Evolutionary conservation across 257 asterid species (phyloP).

Genomic region (Paraleonurus japonicus): DNA sequence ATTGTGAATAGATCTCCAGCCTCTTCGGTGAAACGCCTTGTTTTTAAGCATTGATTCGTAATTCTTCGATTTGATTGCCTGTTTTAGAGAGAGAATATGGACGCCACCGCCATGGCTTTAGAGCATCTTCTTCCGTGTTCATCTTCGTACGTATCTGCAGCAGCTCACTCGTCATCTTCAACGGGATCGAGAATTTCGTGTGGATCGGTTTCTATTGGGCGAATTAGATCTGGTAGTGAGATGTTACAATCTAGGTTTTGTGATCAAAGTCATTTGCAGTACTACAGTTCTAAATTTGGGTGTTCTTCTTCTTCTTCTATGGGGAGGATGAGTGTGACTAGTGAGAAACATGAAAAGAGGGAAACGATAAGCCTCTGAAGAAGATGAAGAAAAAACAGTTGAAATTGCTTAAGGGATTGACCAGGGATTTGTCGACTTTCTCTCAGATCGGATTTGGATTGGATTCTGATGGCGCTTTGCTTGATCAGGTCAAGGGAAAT

Average conservation of each 20-base stretch:
- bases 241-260: conserved; percentile 29
- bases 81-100: conserved; percentile 23
- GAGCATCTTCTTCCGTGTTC: conserved; percentile 29
- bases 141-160: not conserved
- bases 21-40: not conserved
- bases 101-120: conserved; percentile 33
- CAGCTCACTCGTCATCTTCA: not conserved
- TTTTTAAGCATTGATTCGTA: not conserved
- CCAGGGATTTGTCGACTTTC: conserved; percentile 47
- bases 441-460: conserved; percentile 51
- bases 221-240: conserved; percentile 1
- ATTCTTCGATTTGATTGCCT: too few relatives aligned
- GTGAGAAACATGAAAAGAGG: conserved; percentile 27
- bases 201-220: not conserved
- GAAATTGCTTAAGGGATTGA: conserved; percentile 63
- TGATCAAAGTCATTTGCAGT: conserved; percentile 54
- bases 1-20: conserved; percentile 4
- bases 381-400: conserved; percentile 54
- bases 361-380: conserved; percentile 33
- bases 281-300: conserved; percentile 30
- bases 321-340: not conserved
- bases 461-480: conserved; percentile 31
- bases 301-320: conserved; percentile 21
- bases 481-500: conserved; percentile 48
- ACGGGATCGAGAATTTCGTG: conserved; percentile 10